phyloP scores from a whole-genome alignment of 106 monocot genomes.

The Apostasia shenzhenica region DNA sequence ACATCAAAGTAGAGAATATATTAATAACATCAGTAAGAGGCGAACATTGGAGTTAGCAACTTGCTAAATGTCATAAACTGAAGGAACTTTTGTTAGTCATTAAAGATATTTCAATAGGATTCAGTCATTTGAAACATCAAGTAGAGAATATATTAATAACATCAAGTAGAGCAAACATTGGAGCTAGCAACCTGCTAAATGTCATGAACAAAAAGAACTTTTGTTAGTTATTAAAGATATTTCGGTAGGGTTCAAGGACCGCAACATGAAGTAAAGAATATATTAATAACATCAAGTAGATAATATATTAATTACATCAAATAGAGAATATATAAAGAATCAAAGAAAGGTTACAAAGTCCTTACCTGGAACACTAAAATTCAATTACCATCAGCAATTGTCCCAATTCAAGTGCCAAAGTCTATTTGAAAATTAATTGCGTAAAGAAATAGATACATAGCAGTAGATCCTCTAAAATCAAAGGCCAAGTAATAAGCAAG shows the following conservation, averaged over 20 bases:
- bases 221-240: background rate
- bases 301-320: slow-evolving; percentile 44
- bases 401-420: too few relatives aligned
- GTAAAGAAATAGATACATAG: too few relatives aligned
- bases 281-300: background rate
- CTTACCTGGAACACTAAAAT: background rate
- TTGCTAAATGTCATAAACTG: slow-evolving; percentile 19
- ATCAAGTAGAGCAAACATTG: too few relatives aligned
- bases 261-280: background rate
- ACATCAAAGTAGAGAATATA: too few relatives aligned
- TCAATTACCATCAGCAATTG: too few relatives aligned
- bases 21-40: background rate
- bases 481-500: too few relatives aligned
- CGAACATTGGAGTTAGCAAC: slow-evolving; percentile 96
- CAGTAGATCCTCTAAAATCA: too few relatives aligned
- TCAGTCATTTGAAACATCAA: background rate
- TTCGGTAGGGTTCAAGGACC: background rate
- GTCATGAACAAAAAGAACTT: background rate
- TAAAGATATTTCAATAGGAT: background rate
- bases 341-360: background rate
- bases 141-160: background rate
- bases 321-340: slow-evolving; percentile 23
- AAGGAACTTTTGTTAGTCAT: background rate
- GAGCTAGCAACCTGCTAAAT: too few relatives aligned
- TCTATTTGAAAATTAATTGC: too few relatives aligned